Percentiles rank a stretch among this genome's conserved stretches.
These are phyloP conservation scores for Sordaria brevicollis DNA, from an alignment of 495 filamentous ascomycete genomes.

Conservation along the genomic window DNA sequence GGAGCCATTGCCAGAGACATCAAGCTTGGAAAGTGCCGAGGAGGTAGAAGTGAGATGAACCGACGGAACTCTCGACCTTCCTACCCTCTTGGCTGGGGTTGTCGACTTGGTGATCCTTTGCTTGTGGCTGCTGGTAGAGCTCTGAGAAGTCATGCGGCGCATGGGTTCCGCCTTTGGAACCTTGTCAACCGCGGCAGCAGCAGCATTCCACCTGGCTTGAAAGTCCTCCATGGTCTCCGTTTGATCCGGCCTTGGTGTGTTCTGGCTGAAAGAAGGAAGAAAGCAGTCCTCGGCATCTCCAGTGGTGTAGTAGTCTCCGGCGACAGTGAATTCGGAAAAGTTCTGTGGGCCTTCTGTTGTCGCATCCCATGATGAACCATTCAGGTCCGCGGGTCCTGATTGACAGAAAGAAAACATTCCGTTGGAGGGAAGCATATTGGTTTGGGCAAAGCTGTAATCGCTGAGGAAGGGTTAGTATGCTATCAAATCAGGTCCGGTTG, in stretches of 20 bases:
- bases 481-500: constrained; percentile 26
- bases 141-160: constrained; percentile 35
- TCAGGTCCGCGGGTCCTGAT: constrained; percentile 41
- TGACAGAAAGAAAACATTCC: constrained; percentile 45
- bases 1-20: constrained; percentile 37
- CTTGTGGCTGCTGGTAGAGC: constrained; percentile 39
- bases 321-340: constrained; percentile 32
- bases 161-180: constrained; percentile 35
- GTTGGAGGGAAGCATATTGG: constrained; percentile 37
- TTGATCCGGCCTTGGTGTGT: constrained; percentile 39
- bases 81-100: constrained; percentile 25
- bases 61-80: constrained; percentile 32
- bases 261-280: constrained; percentile 37
- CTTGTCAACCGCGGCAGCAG: constrained; percentile 21
- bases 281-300: constrained; percentile 39
- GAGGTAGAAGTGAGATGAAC: constrained; percentile 29
- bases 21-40: constrained; percentile 37
- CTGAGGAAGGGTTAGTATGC: constrained; percentile 42
- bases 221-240: constrained; percentile 35
- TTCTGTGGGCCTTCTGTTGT: constrained; percentile 44
- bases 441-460: constrained; percentile 40
- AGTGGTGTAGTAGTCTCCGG: constrained; percentile 20
- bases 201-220: constrained; percentile 32
- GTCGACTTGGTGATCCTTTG: constrained; percentile 34
- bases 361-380: constrained; percentile 40